Evolutionary conservation across 2,329 filamentous ascomycete species (phyloP).

Genomic region (Xylaria arbuscula): DNA sequence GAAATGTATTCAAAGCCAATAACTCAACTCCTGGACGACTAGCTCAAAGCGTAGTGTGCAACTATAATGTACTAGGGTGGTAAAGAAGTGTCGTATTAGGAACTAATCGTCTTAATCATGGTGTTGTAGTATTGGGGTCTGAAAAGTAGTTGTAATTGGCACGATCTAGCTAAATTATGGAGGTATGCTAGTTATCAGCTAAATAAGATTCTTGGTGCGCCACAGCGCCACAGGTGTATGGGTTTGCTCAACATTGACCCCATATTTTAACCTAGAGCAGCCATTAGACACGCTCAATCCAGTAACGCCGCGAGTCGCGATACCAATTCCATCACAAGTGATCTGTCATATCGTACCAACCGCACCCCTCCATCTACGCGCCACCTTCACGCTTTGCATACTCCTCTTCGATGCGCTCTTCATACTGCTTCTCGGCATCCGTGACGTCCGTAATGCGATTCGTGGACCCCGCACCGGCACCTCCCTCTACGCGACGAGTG

Average conservation of each 20-base stretch:
- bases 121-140: too few species aligned
- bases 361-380: constrained; percentile 5
- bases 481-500: constrained; percentile 15
- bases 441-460: constrained; percentile 38
- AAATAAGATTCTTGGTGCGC: too few species aligned
- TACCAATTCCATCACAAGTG: not conserved
- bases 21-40: not conserved
- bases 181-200: too few species aligned
- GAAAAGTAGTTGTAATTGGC: too few species aligned
- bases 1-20: not conserved
- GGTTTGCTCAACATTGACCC: not conserved
- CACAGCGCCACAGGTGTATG: too few species aligned
- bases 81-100: not conserved
- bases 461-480: not conserved
- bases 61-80: too few species aligned
- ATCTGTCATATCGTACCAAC: not conserved
- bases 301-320: not conserved
- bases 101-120: not conserved
- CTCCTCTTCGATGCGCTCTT: constrained; percentile 31
- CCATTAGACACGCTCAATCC: not conserved
- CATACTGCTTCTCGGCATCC: constrained; percentile 24
- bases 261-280: not conserved
- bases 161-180: too few species aligned
- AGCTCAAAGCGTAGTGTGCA: not conserved
- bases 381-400: constrained; percentile 34